Conservation (phyloP, 345 rosid genomes). For the Psidium guajava region DNA sequence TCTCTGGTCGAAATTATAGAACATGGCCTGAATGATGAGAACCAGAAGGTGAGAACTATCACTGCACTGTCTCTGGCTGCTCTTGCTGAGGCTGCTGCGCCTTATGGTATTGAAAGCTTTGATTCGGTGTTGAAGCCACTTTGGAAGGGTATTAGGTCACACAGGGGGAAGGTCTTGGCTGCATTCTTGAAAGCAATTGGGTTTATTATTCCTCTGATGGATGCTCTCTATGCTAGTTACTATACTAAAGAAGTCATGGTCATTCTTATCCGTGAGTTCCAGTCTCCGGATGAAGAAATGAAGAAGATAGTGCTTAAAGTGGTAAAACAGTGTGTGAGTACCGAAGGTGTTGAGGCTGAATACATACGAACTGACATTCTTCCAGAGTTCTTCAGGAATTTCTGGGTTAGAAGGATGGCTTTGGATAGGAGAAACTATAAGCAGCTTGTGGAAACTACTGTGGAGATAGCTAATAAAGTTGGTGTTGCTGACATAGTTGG, state of each 20-base stretch:
- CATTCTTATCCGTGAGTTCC: slow-evolving; percentile 94
- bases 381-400: slow-evolving; percentile 81
- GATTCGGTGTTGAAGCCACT: slow-evolving; percentile 94
- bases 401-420: slow-evolving; percentile 98
- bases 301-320: slow-evolving; percentile 96
- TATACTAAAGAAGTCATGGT: slow-evolving; percentile 96
- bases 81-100: slow-evolving; percentile 99
- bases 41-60: slow-evolving; percentile 95
- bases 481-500: slow-evolving; percentile 96
- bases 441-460: slow-evolving; percentile 95
- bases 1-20: slow-evolving; percentile 92
- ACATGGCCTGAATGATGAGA: slow-evolving; percentile 94
- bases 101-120: slow-evolving; percentile 97
- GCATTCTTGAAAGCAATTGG: slow-evolving; percentile 99
- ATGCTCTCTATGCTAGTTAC: slow-evolving; percentile 89
- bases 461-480: slow-evolving; percentile 91
- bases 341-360: slow-evolving; percentile 94
- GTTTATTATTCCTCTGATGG: slow-evolving; percentile 96
- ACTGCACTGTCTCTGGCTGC: slow-evolving; percentile 99
- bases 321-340: slow-evolving; percentile 94
- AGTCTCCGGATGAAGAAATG: slow-evolving; percentile 99
- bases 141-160: slow-evolving; percentile 98
- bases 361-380: slow-evolving; percentile 87
- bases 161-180: slow-evolving; percentile 98
- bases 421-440: slow-evolving; percentile 86